Conservation (phyloP, 768 basidiomycete species). For the Hygrocybe coccinea region DNA sequence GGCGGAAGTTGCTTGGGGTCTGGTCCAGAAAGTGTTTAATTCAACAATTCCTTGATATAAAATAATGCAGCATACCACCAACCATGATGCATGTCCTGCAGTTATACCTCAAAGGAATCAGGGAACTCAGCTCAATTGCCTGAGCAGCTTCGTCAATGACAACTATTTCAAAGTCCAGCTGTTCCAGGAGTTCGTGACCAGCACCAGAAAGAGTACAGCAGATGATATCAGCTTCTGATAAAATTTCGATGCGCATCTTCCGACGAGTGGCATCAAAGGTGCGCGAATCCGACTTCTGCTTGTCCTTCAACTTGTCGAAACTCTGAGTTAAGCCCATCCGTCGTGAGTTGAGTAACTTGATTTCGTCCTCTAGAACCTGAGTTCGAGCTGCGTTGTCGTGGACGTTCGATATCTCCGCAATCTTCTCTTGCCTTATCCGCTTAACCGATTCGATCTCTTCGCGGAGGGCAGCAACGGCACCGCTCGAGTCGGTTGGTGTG, state of each 20-base stretch:
- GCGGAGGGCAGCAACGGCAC: conserved; percentile 55
- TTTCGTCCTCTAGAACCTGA: conserved; percentile 62
- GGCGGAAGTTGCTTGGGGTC: conserved; percentile 96
- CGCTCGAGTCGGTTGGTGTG: conserved; percentile 47
- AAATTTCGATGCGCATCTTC: conserved; percentile 66
- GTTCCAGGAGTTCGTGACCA: conserved; percentile 80
- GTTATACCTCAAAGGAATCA: conserved; percentile 91
- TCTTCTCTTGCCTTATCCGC: conserved; percentile 49
- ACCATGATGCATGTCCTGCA: conserved; percentile 87
- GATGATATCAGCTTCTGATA: conserved; percentile 87
- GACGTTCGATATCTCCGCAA: conserved; percentile 50
- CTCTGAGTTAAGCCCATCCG: conserved; percentile 61
- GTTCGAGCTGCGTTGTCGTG: conserved; percentile 54
- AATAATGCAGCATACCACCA: conserved; percentile 36
- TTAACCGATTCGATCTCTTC: conserved; percentile 69
- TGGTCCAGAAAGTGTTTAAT: conserved; percentile 9
- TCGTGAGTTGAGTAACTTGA: conserved; percentile 56
- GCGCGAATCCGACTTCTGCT: conserved; percentile 73
- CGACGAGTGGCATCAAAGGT: conserved; percentile 79
- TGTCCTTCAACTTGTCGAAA: conserved; percentile 75
- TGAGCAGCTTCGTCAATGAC: conserved; percentile 99
- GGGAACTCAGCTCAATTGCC: conserved; percentile 87
- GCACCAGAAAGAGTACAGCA: conserved; percentile 92
- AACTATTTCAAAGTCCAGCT: conserved; percentile 88
- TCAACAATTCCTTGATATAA: neutral